Base-by-base conservation (phyloP, 2,329 filamentous ascomycete genomes). In the Fusarium gaditjirri region DNA sequence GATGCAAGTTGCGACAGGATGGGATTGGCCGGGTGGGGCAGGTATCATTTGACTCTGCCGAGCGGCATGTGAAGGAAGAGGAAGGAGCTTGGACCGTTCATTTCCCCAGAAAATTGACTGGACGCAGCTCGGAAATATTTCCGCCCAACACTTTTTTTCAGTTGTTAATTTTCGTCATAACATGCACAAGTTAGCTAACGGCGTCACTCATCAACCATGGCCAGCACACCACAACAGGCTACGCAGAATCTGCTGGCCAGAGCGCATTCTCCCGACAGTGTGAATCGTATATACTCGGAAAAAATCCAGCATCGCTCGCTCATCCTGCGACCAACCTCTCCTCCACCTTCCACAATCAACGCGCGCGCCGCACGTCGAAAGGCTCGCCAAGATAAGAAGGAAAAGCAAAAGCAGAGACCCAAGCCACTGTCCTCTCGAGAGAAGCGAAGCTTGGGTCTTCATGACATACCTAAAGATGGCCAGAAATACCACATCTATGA, bases 241-340 rank as follows among this genome's bases (percentile, higher is more conserved):
- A 90, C 89, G 0, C 86, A 90, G 71, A 83, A 86, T 12, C 90
- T 98, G 55, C 91, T 98, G 58, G 83, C 87, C 10, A 91, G 93
- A 76, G 94, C 94, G 14, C 94, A 97, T 82, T 92, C 93, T 5
- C 91, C 94, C 31, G 87, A 92, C 72, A 91, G 88, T 63, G 89
- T 91, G 60, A 84, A 85, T 38, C 87, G 90, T 59, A 93, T 97
- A 81, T 95, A 92, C 85, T 86, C 87, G 70, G 93, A 97, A 72
- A 94, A 94, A 81, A 90, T 97, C 80, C 90, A 94, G 76, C 91
- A 94, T 78, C 94, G 94, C 50, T 91, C 94, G 1, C 90, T 98
- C 62, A 90, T 92, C 77, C 89, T 98, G 7, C 90, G 92, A 44
- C 91, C 94, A 11, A 92, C 91, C 27, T 94, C 93, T 0, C 93